Base-by-base conservation (phyloP, 768 basidiomycete genomes). In the Suillus fuscotomentosus region DNA sequence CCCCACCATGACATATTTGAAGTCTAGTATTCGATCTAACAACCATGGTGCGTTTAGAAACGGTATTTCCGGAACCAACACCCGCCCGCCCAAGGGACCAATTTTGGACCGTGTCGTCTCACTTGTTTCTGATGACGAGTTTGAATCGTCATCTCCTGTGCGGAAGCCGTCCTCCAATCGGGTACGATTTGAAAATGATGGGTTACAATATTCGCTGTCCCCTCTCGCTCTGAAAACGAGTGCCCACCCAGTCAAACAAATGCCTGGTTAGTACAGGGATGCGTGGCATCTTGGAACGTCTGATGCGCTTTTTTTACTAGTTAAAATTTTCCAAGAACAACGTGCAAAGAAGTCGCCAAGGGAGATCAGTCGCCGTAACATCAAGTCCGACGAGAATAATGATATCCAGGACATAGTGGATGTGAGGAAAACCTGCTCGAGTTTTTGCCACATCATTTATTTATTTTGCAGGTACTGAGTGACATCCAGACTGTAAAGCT, bases 401-500 rank as follows among this genome's bases (percentile, higher is more conserved):
- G 71, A 63, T 34, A 71, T 77, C 10, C 69, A 71, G 62, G 73
- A 72, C 47, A 85, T 88, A 61, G 73, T 82, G 41, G 76, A 81
- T 63, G 86, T 84, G 67, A 74, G 76, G 64, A 14, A 24, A 4
- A 8, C 22, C 36, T 20, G 17, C 9, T 20, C 24, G 13, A 60
- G 7, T 24, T 22, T 8, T 20, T 62, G 31, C 48, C 43, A 39
- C 43, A 34, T 11, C 24, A 39, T 45, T 50, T 15, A 62, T 22
- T 47, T 34, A 20, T 24, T 47, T 45, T 48, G 42, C 60, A 88
- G 86, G 76, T 84, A 60, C 73, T 88, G 60, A 73, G 78, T 38
- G 78, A 85, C 66, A 82, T 89, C 17, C 80, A 83, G 59, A 70
- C 82, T 70, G 86, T 80, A 70, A 48, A 69, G 43, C 39, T 55